Percentiles rank a stretch among this genome's conserved stretches.
These are phyloP conservation scores for Heterobasidion parviporum DNA, from an alignment of 1,284 basidiomycete genomes.

Conservation along the genomic window DNA sequence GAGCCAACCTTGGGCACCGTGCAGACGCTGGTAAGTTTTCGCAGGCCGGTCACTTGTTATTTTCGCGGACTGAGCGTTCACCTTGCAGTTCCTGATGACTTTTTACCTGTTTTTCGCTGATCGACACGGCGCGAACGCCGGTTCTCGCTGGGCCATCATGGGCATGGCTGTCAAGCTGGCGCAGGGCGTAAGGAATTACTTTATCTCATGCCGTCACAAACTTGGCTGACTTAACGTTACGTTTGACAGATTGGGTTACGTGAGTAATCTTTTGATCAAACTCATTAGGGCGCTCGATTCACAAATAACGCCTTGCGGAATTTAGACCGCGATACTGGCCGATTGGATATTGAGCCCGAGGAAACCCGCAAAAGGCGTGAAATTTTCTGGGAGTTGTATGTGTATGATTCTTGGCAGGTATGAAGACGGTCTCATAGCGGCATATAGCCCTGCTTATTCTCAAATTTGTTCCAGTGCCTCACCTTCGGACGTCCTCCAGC, in stretches of 20 bases:
- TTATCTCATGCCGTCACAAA: not conserved
- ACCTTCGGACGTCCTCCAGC: conserved; percentile 73
- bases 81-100: conserved; percentile 60
- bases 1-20: conserved; percentile 67
- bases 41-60: not conserved
- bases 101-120: conserved; percentile 71
- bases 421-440: conserved; percentile 5
- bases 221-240: conserved; percentile 7
- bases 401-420: conserved; percentile 66
- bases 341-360: conserved; percentile 49
- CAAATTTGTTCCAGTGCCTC: conserved; percentile 34
- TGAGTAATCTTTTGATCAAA: conserved; percentile 27
- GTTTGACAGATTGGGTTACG: conserved; percentile 59
- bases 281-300: conserved; percentile 4
- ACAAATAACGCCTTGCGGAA: conserved; percentile 1
- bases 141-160: conserved; percentile 72
- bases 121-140: conserved; percentile 62
- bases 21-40: conserved; percentile 51
- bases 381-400: conserved; percentile 71
- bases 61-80: too few relatives aligned
- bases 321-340: conserved; percentile 65
- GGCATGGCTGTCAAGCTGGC: conserved; percentile 71
- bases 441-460: conserved; percentile 1
- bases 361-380: conserved; percentile 60
- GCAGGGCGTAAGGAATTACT: conserved; percentile 44